These are phyloP conservation scores for Lentinula sp. DNA, from an alignment of 768 basidiomycete genomes.

Conservation along the genomic window DNA sequence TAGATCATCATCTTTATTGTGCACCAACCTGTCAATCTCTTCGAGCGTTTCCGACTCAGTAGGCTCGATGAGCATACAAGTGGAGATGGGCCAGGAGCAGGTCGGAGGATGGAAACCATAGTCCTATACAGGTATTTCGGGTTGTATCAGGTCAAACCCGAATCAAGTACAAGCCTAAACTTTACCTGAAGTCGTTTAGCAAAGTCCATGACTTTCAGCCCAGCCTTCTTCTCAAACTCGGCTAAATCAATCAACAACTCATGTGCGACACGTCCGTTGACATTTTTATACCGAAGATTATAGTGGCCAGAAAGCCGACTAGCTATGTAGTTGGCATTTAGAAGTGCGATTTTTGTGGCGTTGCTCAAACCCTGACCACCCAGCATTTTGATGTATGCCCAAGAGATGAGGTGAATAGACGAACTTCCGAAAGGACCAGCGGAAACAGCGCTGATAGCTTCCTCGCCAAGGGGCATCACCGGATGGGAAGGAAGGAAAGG, in stretches of 20 bases:
- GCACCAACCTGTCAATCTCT: constrained; percentile 75
- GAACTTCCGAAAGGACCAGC: constrained; percentile 94
- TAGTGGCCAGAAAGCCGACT: constrained; percentile 81
- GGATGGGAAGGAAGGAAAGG: constrained; percentile 95
- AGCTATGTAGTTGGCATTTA: constrained; percentile 98
- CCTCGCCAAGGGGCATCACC: constrained; percentile 54
- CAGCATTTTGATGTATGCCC: constrained; percentile 99
- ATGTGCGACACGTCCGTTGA: constrained; percentile 89
- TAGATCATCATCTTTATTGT: background rate
- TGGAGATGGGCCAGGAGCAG: constrained; percentile 96
- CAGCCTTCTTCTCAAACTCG: constrained; percentile 88
- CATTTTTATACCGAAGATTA: constrained; percentile 83
- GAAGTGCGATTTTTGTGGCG: constrained; percentile 80
- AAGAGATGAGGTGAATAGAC: constrained; percentile 92
- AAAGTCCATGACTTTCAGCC: constrained; percentile 91
- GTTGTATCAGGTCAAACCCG: background rate
- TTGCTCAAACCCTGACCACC: constrained; percentile 86
- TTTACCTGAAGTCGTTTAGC: constrained; percentile 88
- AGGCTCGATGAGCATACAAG: constrained; percentile 96
- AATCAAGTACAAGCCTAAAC: background rate
- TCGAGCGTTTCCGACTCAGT: constrained; percentile 94
- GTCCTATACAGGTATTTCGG: constrained; percentile 38
- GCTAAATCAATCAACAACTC: constrained; percentile 93
- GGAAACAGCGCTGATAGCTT: constrained; percentile 82
- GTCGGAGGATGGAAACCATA: constrained; percentile 97